These are phyloP conservation scores for Globisporangium viniferum DNA, from an alignment of 352 stramenopile species.

Conservation along the genomic window DNA sequence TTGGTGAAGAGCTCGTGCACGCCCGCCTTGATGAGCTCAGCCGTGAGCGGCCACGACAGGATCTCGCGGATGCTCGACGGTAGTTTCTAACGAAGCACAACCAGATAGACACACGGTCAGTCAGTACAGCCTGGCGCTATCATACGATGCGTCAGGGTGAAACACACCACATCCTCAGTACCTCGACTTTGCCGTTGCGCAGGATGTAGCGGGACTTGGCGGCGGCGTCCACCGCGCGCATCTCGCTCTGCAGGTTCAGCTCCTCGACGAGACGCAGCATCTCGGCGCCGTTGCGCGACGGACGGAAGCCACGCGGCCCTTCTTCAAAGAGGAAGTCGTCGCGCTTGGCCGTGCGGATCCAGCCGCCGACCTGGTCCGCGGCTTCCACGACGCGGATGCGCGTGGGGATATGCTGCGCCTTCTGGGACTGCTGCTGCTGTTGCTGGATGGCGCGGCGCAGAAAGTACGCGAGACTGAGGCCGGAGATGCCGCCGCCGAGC, in stretches of 20 bases:
- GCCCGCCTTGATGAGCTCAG: conserved; percentile 49
- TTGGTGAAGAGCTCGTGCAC: conserved; percentile 64
- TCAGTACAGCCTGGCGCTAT: neutral
- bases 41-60: conserved; percentile 60
- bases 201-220: conserved; percentile 77
- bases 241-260: conserved; percentile 57
- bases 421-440: conserved; percentile 6
- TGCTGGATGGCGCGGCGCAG: conserved; percentile 51
- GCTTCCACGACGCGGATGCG: conserved; percentile 76
- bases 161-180: too few species aligned
- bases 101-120: neutral
- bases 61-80: conserved; percentile 51
- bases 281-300: conserved; percentile 79
- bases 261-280: conserved; percentile 84
- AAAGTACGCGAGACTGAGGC: conserved; percentile 74
- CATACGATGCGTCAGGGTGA: neutral
- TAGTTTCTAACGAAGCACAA: conserved; percentile 47
- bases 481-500: conserved; percentile 79
- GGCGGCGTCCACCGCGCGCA: conserved; percentile 57
- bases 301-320: conserved; percentile 79
- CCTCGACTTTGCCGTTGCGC: conserved; percentile 62
- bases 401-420: conserved; percentile 10
- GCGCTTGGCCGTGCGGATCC: conserved; percentile 58
- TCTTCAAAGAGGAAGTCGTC: conserved; percentile 81
- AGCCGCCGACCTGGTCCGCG: conserved; percentile 45